A percentile compares a stretch with the other conserved stretches of the same genome.
Conservation (phyloP, 1,284 basidiomycete species). For the Cutaneotrichosporon arboriforme region DNA sequence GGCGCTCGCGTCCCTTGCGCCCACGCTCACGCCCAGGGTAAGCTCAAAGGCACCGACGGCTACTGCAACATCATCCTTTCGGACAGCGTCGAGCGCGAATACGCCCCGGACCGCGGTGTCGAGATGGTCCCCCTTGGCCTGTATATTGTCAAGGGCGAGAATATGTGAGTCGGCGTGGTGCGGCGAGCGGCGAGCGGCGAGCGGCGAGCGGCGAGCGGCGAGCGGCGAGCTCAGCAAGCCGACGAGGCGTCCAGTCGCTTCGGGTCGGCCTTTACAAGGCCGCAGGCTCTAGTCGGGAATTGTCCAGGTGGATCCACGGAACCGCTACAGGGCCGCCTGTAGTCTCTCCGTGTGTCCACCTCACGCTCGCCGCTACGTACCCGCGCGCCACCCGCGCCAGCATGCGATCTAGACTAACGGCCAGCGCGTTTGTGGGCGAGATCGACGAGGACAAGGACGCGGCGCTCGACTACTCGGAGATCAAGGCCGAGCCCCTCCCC, state of each 20-base stretch:
- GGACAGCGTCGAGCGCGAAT: slow-evolving; percentile 83
- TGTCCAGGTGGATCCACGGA: too few relatives aligned
- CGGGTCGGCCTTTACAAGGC: too few relatives aligned
- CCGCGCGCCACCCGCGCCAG: too few relatives aligned
- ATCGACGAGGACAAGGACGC: slow-evolving; percentile 79
- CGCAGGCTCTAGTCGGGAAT: too few relatives aligned
- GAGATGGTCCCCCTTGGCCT: slow-evolving; percentile 93
- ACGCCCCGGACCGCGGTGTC: slow-evolving; percentile 80
- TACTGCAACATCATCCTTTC: slow-evolving; percentile 89
- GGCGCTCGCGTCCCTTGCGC: background rate
- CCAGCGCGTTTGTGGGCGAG: slow-evolving; percentile 82
- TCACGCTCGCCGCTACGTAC: too few relatives aligned
- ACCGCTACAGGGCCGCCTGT: too few relatives aligned
- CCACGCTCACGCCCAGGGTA: slow-evolving; percentile 56
- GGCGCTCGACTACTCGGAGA: slow-evolving; percentile 67
- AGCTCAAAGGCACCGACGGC: slow-evolving; percentile 83
- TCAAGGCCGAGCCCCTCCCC: slow-evolving; percentile 72
- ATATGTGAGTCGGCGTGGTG: slow-evolving; percentile 61
- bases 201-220: too few relatives aligned
- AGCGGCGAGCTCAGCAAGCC: too few relatives aligned
- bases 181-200: too few relatives aligned
- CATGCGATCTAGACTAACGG: too few relatives aligned
- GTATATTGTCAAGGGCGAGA: slow-evolving; percentile 95
- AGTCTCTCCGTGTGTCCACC: too few relatives aligned
- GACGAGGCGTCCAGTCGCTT: too few relatives aligned